Base-by-base conservation (phyloP, 2,329 filamentous ascomycete species). In the Coniochaeta sp. region DNA sequence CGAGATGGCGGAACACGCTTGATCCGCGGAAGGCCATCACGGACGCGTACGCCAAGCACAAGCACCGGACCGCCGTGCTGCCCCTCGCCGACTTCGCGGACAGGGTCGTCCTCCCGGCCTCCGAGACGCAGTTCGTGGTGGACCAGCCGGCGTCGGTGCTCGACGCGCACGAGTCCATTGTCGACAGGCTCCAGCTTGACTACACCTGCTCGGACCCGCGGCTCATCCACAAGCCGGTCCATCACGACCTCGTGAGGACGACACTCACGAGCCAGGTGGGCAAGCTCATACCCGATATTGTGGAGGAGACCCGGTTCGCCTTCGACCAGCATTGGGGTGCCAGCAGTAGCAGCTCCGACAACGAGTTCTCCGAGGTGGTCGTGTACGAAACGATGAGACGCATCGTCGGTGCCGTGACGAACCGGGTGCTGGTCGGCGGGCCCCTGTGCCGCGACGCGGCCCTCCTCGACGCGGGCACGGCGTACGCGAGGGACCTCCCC, bases 341-440 rank as follows among this genome's bases (percentile, higher is more conserved):
- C n/a, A n/a, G n/a, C n/a, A n/a, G n/a, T n/a, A n/a, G n/a, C n/a
- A n/a, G 63, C 12, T 55, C 30, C 14, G 53, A 56, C 28, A 48
- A 51, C 4, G 57, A 58, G 13, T 60, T 51, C 26, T 48, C 35
- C 3, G 60, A 60, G n/a, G 38, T 56, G 2, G 52, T 55, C 31
- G 56, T 63, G 13, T 67, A 62, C 53, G 58, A 61, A 9, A 53
- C 56, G 4, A 53, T 64, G 56, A 54, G 56, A 7, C 56, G 51
- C 30, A 54, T 67, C 49, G 57, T 66, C 49, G 59, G 58, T 26
- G 56, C 54, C 18, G 59, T 60, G 10, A 63, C 63, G n/a, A 66
- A 64, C 56, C 56, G 64, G 47, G 60, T 64, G 51, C 64, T 67
- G 38, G 55, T 68, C 40, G 66, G 66, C 6, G 53, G 55, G 8